Evolutionary conservation across 2,329 filamentous ascomycete species (phyloP).

Genomic region (Cercospora sp.): DNA sequence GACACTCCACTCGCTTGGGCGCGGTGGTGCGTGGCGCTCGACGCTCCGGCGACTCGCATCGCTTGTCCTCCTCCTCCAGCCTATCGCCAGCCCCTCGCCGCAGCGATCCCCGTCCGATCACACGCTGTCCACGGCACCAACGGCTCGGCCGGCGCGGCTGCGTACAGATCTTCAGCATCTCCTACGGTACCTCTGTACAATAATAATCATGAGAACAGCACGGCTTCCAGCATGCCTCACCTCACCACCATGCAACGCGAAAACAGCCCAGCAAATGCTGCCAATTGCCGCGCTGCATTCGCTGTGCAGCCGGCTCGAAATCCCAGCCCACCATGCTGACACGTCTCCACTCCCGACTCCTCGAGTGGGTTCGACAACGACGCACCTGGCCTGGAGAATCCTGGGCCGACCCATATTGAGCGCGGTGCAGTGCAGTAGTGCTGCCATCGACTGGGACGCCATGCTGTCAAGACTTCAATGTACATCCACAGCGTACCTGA

Average conservation of each 20-base stretch:
- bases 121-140: not conserved
- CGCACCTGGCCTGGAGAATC: slow-evolving; percentile 6
- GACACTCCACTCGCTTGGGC: not conserved
- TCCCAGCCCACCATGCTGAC: slow-evolving; percentile 6
- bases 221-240: not conserved
- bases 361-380: not conserved
- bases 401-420: not conserved
- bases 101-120: slow-evolving; percentile 1
- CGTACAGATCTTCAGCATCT: not conserved
- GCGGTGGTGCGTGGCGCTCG: not conserved
- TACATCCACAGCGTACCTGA: not conserved
- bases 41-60: not conserved
- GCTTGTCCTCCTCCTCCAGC: not conserved
- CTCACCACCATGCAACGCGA: not conserved
- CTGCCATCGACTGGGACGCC: not conserved
- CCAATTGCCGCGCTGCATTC: not conserved
- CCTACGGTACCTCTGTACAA: not conserved
- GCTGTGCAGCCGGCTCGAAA: not conserved
- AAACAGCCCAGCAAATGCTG: not conserved
- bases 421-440: not conserved
- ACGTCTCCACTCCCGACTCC: not conserved
- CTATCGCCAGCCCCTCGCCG: not conserved
- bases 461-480: not conserved
- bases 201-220: not conserved
- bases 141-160: not conserved